Base-by-base conservation (phyloP, 257 asterid species). In the Knoxia roxburghii region DNA sequence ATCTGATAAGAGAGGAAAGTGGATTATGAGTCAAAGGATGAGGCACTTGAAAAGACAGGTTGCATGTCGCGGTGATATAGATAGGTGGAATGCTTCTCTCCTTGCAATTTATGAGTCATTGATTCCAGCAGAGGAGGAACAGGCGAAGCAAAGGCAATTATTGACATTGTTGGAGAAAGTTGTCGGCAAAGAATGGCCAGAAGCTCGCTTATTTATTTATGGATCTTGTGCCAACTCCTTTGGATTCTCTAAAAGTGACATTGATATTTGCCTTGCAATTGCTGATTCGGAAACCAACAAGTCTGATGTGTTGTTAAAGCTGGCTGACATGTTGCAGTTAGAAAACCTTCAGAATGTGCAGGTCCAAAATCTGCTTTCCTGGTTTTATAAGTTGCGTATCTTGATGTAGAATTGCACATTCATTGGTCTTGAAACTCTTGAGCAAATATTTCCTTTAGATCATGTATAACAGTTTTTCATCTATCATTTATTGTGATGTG, bases 211-310 rank as follows among this genome's bases (percentile, higher is more conserved):
- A 61, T 71, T 78, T 72, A 87, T 90, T 49, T 90, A 94, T 80
- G 99, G 97, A 68, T 94, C 99, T 64, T 94, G 99, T 77, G 96
- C 95, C 70, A 94, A 94, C 80, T 90, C 97, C 40, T 94, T 94
- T 78, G 97, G 96, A 56, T 94, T 94, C 77, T 73, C 96, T 5
- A 90, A 94, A 71, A 94, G 99, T 18, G 97, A 94, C 52, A 77
- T 94, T 61, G 99, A 94, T 81, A 78, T 94, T 74, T 94, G 99
- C 80, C 96, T 94, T 65, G 79, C 77, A 39, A 84, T 90, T 82
- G 88, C 81, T 51, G 87, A 80, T 70, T 85, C 60, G 39, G 75
- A 81, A 64, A 33, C 53, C 61, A 88, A 84, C 40, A 94, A 94
- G 82, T 58, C 95, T 67, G 94, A 84, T 67, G 77, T 90, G 67